Base-by-base conservation (phyloP, 768 basidiomycete species). In the Termitomyces sp. region DNA sequence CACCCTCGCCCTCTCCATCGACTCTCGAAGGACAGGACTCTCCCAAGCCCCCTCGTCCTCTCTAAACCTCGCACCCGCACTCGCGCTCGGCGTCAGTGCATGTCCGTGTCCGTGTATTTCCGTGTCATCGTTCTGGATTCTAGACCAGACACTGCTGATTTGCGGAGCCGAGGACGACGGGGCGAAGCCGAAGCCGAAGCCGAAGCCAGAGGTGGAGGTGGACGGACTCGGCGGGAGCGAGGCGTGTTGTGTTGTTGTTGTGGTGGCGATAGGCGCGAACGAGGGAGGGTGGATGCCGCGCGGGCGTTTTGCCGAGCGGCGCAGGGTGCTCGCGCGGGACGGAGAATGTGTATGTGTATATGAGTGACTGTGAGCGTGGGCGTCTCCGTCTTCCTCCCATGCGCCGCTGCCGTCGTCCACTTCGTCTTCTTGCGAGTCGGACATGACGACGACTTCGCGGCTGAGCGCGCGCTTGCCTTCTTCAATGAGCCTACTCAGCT, bases 401-500 rank as follows among this genome's bases (percentile, higher is more conserved):
- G 75, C 78, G 8, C 82, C 88, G 7, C 76, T 78, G 2, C 88
- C 90, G 64, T 92, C 90, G 59, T 92, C 91, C 4, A 85, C 81
- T 63, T 86, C 85, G 57, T 91, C 90, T 62, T 90, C 88, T 56
- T 84, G 76, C 4, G 78, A 76, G 47, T 91, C 90, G 59, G 84
- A 85, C 80, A 85, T 82, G 4, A 91, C 82, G 9, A 93, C 90
- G 16, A 94, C 78, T 67, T 93, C 90, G n/a, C 80, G 75, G 14
- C 80, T 82, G 7, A 94, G 77, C 0, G 92, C 92, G 46, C 80
- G 83, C 66, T 88, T 85, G 16, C 92, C 92, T 64, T 93, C 84
- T 64, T 85, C 83, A 61, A 94, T 93, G 51, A 93, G 80, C 59
- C 72, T 72, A 27, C 81, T 70, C 31, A 94, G 79, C 61, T 81